Evolutionary conservation across 2,329 filamentous ascomycete genomes (phyloP).

Genomic region (Penicillium sp.): DNA sequence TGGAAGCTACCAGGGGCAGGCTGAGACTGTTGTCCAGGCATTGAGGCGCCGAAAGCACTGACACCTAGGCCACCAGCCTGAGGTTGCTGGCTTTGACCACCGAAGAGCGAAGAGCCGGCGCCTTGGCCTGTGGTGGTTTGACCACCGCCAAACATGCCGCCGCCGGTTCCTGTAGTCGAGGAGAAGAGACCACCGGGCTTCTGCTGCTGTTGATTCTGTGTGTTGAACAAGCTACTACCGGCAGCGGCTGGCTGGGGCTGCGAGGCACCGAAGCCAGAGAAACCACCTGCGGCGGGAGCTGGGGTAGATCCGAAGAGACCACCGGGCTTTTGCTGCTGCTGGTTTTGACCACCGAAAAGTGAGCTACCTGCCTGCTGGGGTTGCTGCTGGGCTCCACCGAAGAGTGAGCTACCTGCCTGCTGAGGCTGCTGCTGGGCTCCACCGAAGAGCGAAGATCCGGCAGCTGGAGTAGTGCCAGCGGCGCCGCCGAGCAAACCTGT

Average conservation of each 20-base stretch:
- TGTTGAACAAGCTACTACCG: constrained; percentile 42
- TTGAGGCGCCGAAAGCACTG: constrained; percentile 54
- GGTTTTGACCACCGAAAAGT: constrained; percentile 32
- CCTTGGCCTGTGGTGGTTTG: constrained; percentile 26
- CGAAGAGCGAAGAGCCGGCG: constrained; percentile 57
- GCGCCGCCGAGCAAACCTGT: constrained; percentile 40
- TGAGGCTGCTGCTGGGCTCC: constrained; percentile 24
- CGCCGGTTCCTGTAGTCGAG: constrained; percentile 41
- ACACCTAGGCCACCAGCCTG: constrained; percentile 33
- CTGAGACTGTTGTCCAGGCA: constrained; percentile 49
- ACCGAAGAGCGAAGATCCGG: constrained; percentile 45
- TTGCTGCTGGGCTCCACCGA: constrained; percentile 28
- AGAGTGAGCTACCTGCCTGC: constrained; percentile 32
- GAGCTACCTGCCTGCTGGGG: constrained; percentile 30
- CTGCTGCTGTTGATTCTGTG: constrained; percentile 52
- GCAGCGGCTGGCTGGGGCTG: constrained; percentile 42
- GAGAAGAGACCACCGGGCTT: constrained; percentile 57
- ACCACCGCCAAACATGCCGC: constrained; percentile 50
- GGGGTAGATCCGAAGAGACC: constrained; percentile 26
- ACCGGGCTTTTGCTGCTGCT: constrained; percentile 23
- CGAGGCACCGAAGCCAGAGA: constrained; percentile 44
- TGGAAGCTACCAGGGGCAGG: constrained; percentile 55
- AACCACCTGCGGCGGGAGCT: constrained; percentile 26
- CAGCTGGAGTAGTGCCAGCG: constrained; percentile 34
- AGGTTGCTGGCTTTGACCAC: constrained; percentile 38